Percentiles rank a stretch among this genome's conserved stretches.
Conservation (phyloP, 2,329 filamentous ascomycete species). For the Xylaria sp. region DNA sequence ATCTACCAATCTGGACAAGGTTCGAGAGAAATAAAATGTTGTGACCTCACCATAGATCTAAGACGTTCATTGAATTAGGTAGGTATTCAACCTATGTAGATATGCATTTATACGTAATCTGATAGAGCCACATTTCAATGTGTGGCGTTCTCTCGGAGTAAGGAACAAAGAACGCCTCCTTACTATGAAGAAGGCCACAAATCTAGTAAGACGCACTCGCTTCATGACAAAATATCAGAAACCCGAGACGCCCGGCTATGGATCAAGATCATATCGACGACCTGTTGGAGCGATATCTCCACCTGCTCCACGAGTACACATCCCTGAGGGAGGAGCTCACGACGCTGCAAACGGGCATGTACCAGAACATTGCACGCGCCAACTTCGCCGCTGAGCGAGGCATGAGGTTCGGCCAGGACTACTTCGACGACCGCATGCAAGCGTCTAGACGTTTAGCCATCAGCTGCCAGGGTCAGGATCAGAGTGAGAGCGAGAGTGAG, state of each 20-base stretch:
- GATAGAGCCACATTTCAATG: background rate
- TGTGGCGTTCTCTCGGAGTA: background rate
- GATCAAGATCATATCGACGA: slow-evolving; percentile 62
- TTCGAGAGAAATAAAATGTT: too few species aligned
- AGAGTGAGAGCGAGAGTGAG: background rate
- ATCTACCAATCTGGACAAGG: background rate
- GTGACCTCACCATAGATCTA: too few species aligned
- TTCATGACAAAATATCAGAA: background rate
- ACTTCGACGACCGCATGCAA: slow-evolving; percentile 79
- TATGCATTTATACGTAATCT: slow-evolving; percentile 2
- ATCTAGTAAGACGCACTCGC: background rate
- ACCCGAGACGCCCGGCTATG: slow-evolving; percentile 39
- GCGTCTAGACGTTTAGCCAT: slow-evolving; percentile 60
- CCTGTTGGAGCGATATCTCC: slow-evolving; percentile 73
- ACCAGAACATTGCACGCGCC: slow-evolving; percentile 73
- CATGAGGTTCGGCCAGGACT: slow-evolving; percentile 72
- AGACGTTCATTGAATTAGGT: too few species aligned
- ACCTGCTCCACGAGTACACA: slow-evolving; percentile 73
- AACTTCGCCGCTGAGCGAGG: slow-evolving; percentile 76
- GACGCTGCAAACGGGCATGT: slow-evolving; percentile 64
- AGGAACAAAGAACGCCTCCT: background rate
- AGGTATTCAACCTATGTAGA: background rate
- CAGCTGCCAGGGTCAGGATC: background rate
- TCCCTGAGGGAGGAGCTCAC: slow-evolving; percentile 65
- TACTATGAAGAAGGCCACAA: background rate